Percentiles rank a stretch among this genome's conserved stretches.
Conservation (phyloP, 176 grass and related monocot species). For the Poa pratensis region DNA sequence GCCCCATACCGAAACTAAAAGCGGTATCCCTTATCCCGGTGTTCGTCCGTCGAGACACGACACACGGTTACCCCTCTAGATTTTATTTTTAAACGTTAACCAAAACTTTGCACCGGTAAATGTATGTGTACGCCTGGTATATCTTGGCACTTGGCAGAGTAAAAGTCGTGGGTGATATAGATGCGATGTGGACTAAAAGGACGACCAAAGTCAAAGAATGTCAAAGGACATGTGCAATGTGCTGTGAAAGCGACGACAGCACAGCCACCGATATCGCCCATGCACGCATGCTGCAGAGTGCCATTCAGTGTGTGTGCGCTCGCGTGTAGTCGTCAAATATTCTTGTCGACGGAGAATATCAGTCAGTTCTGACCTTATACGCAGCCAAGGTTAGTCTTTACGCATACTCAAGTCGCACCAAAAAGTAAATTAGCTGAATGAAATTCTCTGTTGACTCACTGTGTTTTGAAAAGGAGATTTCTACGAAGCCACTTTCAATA, state of each 20-base stretch:
- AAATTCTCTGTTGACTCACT: neutral
- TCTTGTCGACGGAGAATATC: conserved; percentile 25
- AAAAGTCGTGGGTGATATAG: conserved; percentile 38
- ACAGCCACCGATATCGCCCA: neutral
- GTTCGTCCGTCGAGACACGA: too few relatives aligned
- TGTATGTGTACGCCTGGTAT: neutral
- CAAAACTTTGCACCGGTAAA: too few relatives aligned
- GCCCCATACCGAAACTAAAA: too few relatives aligned
- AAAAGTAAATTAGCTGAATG: too few relatives aligned
- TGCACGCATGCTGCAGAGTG: neutral
- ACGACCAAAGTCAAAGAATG: conserved; percentile 43
- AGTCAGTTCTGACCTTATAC: conserved; percentile 39
- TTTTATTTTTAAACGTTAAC: too few relatives aligned
- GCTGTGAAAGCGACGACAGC: conserved; percentile 39
- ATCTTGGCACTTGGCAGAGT: neutral
- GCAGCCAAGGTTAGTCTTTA: neutral
- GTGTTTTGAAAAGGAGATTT: conserved; percentile 5
- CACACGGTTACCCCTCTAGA: too few relatives aligned
- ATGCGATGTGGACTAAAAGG: conserved; percentile 51
- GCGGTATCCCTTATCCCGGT: too few relatives aligned
- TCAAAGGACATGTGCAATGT: conserved; percentile 40
- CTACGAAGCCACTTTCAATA: neutral
- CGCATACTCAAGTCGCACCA: too few relatives aligned
- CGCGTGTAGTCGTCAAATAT: conserved; percentile 34
- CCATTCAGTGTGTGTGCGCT: neutral